Evolutionary conservation across 225 moss, liverwort and hornwort species (phyloP), one percentile per base, ranked within the genome.

Genomic region (Bryoerythrophyllum caledonicum): DNA sequence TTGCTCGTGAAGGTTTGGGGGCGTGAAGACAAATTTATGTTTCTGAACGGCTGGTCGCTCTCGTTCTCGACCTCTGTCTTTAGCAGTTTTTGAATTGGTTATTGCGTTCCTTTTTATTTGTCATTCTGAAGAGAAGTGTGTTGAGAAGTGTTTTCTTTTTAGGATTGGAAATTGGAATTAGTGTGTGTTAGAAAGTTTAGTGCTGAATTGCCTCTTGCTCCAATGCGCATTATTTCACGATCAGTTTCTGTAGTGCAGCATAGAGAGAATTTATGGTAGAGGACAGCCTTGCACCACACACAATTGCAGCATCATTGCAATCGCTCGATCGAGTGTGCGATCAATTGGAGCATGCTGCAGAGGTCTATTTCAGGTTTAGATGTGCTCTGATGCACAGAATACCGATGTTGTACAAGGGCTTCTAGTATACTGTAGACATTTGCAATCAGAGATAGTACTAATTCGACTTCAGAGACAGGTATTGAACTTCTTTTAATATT

Each of bases 391-490:
- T 44, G n/a, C 60, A 21, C 60, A 71, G 27, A 54, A 52, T 43
- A 74, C n/a, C n/a, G n/a, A n/a, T n/a, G n/a, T n/a, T n/a, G n/a
- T n/a, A 24, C 69, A 41, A 51, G 28, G 64, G 37, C 58, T 70
- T 78, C 52, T 68, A 41, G 70, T 58, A 24, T 69, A 15, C 9
- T 14, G 30, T 38, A 63, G 38, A 40, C 69, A 34, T 30, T 78
- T 78, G 23, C 15, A 56, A 23, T 57, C 56, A 78, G 32, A 23
- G 78, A 51, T 32, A 25, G 52, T 60, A 44, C 43, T 35, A 67
- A 67, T 59, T n/a, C 34, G 67, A 38, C 51, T 32, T 32, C 32
- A 32, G 32, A 40, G n/a, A n/a, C n/a, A n/a, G n/a, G 68, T 63
- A 26, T 41, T 57, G 12, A n/a, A 41, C 43, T 43, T 43, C 43